Evolutionary conservation across 805 yeast species (phyloP).

Genomic region (Candida corydali): DNA sequence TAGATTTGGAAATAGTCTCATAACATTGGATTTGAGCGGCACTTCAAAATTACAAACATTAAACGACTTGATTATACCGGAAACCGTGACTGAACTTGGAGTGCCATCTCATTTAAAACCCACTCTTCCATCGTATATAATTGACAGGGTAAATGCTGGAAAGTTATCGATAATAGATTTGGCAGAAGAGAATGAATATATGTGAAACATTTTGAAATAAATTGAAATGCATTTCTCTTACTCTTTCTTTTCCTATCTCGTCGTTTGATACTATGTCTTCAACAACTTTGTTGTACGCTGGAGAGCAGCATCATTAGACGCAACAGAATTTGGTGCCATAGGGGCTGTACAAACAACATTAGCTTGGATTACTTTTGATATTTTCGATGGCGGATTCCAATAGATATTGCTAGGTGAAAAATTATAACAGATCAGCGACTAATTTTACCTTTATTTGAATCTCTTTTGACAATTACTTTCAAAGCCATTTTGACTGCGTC

Average conservation of each 20-base stretch:
- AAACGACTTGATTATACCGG: conserved; percentile 36
- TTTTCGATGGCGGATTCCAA: conserved; percentile 78
- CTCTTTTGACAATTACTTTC: conserved; percentile 71
- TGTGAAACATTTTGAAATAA: not conserved
- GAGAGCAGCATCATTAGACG: conserved; percentile 96
- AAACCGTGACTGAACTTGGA: conserved; percentile 31
- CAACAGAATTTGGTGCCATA: conserved; percentile 98
- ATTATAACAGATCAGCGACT: conserved; percentile 97
- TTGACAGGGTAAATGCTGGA: conserved; percentile 37
- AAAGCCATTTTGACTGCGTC: conserved; percentile 93
- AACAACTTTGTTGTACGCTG: conserved; percentile 89
- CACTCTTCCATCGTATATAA: conserved; percentile 32
- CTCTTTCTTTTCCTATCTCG: conserved; percentile 55
- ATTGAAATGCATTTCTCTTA: not conserved
- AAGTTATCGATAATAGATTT: conserved; percentile 21
- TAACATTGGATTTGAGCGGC: conserved; percentile 36
- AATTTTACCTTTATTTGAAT: conserved; percentile 89
- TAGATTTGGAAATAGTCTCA: conserved; percentile 31
- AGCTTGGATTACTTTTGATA: conserved; percentile 62
- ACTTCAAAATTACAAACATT: conserved; percentile 35
- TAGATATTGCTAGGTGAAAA: conserved; percentile 81
- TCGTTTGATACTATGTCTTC: conserved; percentile 83
- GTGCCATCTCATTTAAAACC: conserved; percentile 30
- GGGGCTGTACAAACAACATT: conserved; percentile 86
- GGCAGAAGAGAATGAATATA: not conserved